Percentiles rank a stretch among this genome's conserved stretches.
These are phyloP conservation scores for Tausonia pullulans DNA, from an alignment of 1,284 basidiomycete species.

Conservation along the genomic window DNA sequence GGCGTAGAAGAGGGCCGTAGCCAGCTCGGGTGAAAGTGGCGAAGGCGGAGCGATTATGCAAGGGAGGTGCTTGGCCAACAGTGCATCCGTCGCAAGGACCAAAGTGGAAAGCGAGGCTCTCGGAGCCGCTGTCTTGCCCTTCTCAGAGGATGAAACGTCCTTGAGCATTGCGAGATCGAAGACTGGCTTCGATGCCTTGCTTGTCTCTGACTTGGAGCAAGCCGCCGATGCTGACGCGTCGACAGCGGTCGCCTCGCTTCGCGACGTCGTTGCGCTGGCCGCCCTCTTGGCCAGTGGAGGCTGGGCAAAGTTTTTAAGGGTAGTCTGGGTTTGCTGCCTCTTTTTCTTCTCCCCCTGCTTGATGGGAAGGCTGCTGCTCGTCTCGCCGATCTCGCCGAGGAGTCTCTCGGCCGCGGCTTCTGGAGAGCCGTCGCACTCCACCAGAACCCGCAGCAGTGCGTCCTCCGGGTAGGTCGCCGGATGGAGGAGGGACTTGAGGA, in stretches of 20 bases:
- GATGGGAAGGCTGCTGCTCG: no score
- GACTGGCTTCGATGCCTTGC: neutral
- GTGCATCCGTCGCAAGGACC: conserved; percentile 32
- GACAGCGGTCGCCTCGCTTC: neutral
- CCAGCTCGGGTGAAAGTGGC: conserved; percentile 47
- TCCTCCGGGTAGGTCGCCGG: neutral
- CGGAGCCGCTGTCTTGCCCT: no score
- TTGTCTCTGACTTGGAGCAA: neutral
- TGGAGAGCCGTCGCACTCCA: neutral
- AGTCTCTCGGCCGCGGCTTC: conserved; percentile 4
- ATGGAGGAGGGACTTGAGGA: neutral
- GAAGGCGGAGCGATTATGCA: conserved; percentile 41
- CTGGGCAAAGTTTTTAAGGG: neutral
- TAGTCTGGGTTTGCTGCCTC: neutral
- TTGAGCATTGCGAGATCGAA: neutral
- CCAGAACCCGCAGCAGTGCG: neutral
- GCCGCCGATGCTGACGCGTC: neutral
- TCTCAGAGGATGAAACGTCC: neutral
- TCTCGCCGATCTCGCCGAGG: neutral
- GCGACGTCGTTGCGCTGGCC: neutral
- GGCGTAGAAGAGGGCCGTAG: conserved; percentile 50
- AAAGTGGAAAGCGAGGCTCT: conserved; percentile 23
- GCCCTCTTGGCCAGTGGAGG: neutral
- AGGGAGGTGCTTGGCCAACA: conserved; percentile 43
- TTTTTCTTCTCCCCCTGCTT: neutral